Evolutionary conservation across 306 rosid species (phyloP).

Genomic region (Ziziphus jujuba): DNA sequence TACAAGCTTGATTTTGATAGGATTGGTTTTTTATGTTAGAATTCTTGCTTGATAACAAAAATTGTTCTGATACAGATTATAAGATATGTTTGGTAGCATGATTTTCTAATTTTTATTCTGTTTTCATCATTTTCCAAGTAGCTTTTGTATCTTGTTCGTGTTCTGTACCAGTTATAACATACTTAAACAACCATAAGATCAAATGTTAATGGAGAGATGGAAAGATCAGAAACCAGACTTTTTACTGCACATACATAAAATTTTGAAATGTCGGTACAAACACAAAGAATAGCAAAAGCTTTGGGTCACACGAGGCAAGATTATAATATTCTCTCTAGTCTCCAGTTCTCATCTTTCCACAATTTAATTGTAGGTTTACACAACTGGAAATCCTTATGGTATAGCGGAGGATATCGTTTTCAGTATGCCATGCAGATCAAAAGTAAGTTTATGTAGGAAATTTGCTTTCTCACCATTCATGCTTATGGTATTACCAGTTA

Average conservation of each 20-base stretch:
- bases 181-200: slow-evolving; percentile 1
- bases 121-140: not conserved
- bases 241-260: too few species aligned
- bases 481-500: not conserved
- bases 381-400: slow-evolving; percentile 87
- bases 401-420: slow-evolving; percentile 86
- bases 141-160: not conserved
- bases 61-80: too few species aligned
- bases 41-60: too few species aligned
- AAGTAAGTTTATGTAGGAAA: slow-evolving; percentile 41
- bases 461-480: slow-evolving; percentile 13
- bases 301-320: not conserved
- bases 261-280: too few species aligned
- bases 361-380: slow-evolving; percentile 63
- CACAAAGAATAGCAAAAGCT: not conserved
- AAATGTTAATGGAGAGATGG: too few species aligned
- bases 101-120: too few species aligned
- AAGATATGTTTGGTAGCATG: too few species aligned
- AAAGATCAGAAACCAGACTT: too few species aligned
- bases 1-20: too few species aligned
- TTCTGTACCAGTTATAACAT: not conserved
- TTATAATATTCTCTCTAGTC: slow-evolving; percentile 14
- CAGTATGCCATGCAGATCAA: slow-evolving; percentile 98
- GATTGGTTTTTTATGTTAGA: too few species aligned
- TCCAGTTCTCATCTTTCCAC: slow-evolving; percentile 10